A percentile compares a stretch with the other conserved stretches of the same genome.
These are phyloP conservation scores for Stellera chamaejasme DNA, from an alignment of 345 rosid species.

Conservation along the genomic window DNA sequence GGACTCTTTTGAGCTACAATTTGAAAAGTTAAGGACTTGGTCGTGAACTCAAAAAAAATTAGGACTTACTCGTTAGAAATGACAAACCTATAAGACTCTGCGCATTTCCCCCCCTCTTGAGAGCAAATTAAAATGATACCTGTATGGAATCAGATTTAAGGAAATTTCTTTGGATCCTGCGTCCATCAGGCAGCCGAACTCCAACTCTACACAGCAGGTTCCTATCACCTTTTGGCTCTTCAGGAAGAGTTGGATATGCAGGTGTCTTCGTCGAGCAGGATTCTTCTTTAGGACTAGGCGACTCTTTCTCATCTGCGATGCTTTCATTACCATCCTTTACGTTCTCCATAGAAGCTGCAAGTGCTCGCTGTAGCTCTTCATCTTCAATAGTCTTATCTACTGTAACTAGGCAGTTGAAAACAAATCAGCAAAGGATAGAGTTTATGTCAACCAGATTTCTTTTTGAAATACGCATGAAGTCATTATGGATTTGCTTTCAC, in stretches of 20 bases:
- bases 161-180: slow-evolving; percentile 78
- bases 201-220: slow-evolving; percentile 81
- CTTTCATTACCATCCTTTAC: slow-evolving; percentile 24
- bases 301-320: slow-evolving; percentile 16
- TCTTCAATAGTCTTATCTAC: slow-evolving; percentile 43
- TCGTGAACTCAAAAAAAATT: no score
- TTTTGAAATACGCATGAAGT: no score
- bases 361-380: slow-evolving; percentile 49
- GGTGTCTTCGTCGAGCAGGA: slow-evolving; percentile 28
- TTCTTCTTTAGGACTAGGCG: slow-evolving; percentile 25
- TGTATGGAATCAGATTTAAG: slow-evolving; percentile 65
- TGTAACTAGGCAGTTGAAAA: slow-evolving; percentile 13
- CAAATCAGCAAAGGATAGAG: slow-evolving; percentile 4
- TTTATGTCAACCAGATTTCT: not conserved
- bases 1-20: no score
- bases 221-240: slow-evolving; percentile 80
- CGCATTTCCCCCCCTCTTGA: no score
- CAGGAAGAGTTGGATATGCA: slow-evolving; percentile 73
- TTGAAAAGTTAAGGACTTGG: no score
- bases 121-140: slow-evolving; percentile 27
- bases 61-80: no score
- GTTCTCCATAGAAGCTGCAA: slow-evolving; percentile 59
- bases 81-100: no score
- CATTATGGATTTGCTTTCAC: no score
- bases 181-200: slow-evolving; percentile 91